A percentile compares a stretch with the other conserved stretches of the same genome.
Evolutionary conservation across 2,329 filamentous ascomycete genomes (phyloP).

Genomic region (Aspergillus proliferans): DNA sequence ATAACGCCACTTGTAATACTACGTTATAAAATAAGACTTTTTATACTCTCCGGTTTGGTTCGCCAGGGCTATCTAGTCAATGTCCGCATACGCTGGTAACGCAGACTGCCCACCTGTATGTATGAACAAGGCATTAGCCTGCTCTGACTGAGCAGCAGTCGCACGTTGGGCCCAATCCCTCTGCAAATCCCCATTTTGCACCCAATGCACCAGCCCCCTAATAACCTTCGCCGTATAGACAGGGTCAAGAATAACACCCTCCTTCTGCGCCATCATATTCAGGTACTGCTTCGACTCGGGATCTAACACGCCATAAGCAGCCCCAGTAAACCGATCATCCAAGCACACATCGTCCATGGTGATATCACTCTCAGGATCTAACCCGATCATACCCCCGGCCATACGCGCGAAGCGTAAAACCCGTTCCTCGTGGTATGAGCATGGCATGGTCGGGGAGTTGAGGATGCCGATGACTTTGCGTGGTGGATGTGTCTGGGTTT

Average conservation of each 20-base stretch:
- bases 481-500: background rate
- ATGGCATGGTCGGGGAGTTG: constrained; percentile 26
- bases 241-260: constrained; percentile 27
- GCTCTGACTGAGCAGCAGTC: background rate
- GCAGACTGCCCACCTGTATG: constrained; percentile 33
- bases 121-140: constrained; percentile 29
- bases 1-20: constrained; percentile 21
- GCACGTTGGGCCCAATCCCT: constrained; percentile 6
- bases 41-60: constrained; percentile 6
- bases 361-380: constrained; percentile 21
- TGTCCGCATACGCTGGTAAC: constrained; percentile 25
- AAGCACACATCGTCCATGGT: constrained; percentile 23
- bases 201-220: constrained; percentile 22
- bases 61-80: constrained; percentile 7
- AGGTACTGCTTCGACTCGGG: constrained; percentile 15
- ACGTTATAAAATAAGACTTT: constrained; percentile 17
- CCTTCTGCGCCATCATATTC: constrained; percentile 19
- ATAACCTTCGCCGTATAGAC: constrained; percentile 32
- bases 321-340: constrained; percentile 27
- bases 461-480: constrained; percentile 27
- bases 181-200: constrained; percentile 14
- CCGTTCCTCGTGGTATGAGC: constrained; percentile 22
- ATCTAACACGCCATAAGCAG: constrained; percentile 28
- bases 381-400: constrained; percentile 22
- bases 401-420: constrained; percentile 25